Evolutionary conservation across 2,329 filamentous ascomycete genomes (phyloP).

Genomic region (Paracorniculantispora psalliotae): DNA sequence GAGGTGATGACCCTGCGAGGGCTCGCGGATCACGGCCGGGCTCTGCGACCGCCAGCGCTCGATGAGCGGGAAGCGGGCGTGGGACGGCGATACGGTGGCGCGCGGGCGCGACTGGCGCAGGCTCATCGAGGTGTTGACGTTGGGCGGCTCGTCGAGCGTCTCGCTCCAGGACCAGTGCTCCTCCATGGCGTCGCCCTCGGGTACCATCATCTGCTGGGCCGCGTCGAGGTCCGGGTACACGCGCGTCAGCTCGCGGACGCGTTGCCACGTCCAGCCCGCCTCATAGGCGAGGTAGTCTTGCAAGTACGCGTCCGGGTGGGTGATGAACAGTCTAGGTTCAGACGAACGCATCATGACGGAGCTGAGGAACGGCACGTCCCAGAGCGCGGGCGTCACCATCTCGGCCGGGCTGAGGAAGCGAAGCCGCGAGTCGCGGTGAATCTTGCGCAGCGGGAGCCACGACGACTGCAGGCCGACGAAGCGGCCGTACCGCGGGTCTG

Average conservation of each 20-base stretch:
- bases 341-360: constrained; percentile 70
- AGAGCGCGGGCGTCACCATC: constrained; percentile 66
- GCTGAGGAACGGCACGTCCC: constrained; percentile 66
- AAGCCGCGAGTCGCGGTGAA: constrained; percentile 67
- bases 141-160: constrained; percentile 54
- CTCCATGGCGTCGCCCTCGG: constrained; percentile 58
- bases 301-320: constrained; percentile 68
- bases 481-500: constrained; percentile 29
- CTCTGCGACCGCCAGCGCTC: constrained; percentile 26
- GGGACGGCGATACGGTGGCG: constrained; percentile 35
- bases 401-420: constrained; percentile 66
- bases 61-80: constrained; percentile 21
- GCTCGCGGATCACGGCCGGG: constrained; percentile 30
- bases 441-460: constrained; percentile 73
- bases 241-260: constrained; percentile 57
- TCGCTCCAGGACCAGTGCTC: constrained; percentile 65
- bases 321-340: constrained; percentile 67
- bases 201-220: constrained; percentile 44
- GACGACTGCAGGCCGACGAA: constrained; percentile 60
- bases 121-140: constrained; percentile 38
- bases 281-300: constrained; percentile 55
- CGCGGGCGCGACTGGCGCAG: constrained; percentile 33
- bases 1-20: too few species aligned
- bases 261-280: constrained; percentile 65
- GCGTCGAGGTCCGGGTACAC: constrained; percentile 44